A percentile compares a stretch with the other conserved stretches of the same genome.
Evolutionary conservation across 176 grass and related monocot genomes (phyloP).

Genomic region (Ananas comosus): DNA sequence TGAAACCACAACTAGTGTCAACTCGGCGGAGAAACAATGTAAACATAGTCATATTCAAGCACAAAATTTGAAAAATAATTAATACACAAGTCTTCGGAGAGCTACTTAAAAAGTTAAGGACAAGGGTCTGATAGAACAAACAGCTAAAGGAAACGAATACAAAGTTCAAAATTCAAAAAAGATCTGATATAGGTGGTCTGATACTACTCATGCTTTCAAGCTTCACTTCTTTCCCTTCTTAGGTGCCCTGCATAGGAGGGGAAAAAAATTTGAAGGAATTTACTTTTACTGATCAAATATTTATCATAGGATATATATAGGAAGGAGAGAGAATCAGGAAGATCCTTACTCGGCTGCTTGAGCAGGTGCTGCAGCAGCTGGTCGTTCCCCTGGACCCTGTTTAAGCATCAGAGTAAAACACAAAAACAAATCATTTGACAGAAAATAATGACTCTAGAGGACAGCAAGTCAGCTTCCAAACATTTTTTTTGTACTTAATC

Average conservation of each 20-base stretch:
- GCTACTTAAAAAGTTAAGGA: background rate
- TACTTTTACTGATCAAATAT: background rate
- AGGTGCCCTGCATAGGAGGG: conserved; percentile 23
- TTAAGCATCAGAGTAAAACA: background rate
- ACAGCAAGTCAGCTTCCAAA: background rate
- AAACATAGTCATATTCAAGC: too few species aligned
- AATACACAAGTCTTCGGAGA: background rate
- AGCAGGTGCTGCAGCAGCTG: conserved; percentile 15
- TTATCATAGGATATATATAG: background rate
- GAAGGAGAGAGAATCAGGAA: background rate
- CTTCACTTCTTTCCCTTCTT: conserved; percentile 53
- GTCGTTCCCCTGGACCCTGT: background rate
- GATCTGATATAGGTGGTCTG: conserved; percentile 21
- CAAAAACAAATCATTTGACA: background rate
- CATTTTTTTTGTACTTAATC: background rate
- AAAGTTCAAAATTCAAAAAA: conserved; percentile 21
- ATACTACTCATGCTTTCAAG: conserved; percentile 29
- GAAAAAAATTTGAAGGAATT: background rate
- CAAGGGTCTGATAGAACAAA: conserved; percentile 1
- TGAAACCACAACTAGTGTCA: too few species aligned
- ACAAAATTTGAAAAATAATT: background rate
- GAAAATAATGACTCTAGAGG: background rate
- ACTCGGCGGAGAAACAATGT: too few species aligned
- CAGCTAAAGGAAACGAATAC: conserved; percentile 8
- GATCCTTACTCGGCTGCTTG: conserved; percentile 32